These are phyloP conservation scores for Moricandia arvensis DNA, from an alignment of 345 rosid species.

Conservation along the genomic window DNA sequence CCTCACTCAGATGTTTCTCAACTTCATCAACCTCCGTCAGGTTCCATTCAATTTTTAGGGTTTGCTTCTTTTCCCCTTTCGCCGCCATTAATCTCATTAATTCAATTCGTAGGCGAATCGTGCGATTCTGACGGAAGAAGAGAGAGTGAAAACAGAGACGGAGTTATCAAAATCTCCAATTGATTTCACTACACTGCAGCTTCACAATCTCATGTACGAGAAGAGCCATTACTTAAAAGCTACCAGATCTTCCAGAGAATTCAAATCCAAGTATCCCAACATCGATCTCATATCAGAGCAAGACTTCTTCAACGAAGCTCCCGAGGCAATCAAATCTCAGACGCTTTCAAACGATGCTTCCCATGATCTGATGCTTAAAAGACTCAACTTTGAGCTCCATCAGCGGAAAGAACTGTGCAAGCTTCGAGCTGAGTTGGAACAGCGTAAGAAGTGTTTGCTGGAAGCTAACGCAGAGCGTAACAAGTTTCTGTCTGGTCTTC, in stretches of 20 bases:
- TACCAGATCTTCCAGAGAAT: constrained; percentile 73
- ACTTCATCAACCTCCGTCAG: constrained; percentile 84
- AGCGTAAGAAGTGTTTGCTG: constrained; percentile 59
- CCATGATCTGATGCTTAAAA: constrained; percentile 82
- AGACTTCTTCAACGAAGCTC: constrained; percentile 68
- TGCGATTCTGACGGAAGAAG: constrained; percentile 69
- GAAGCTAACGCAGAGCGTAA: constrained; percentile 75
- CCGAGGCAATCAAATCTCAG: constrained; percentile 63
- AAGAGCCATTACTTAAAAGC: constrained; percentile 87
- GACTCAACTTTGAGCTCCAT: constrained; percentile 84
- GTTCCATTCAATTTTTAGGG: constrained; percentile 24
- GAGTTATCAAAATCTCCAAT: constrained; percentile 77
- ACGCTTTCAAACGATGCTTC: constrained; percentile 48
- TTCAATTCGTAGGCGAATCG: constrained; percentile 59
- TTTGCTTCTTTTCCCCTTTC: background rate
- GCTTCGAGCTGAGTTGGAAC: constrained; percentile 64
- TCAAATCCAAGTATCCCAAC: constrained; percentile 75
- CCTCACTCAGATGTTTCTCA: constrained; percentile 78
- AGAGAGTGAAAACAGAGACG: constrained; percentile 62
- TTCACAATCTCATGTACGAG: constrained; percentile 90
- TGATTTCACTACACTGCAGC: constrained; percentile 75
- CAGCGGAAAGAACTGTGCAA: constrained; percentile 87
- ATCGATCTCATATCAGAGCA: constrained; percentile 85
- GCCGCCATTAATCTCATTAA: background rate
- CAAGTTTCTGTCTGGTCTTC: constrained; percentile 81